A percentile compares a stretch with the other conserved stretches of the same genome.
phyloP scores from a whole-genome alignment of 768 basidiomycete genomes.

The Psilocybe sp. region DNA sequence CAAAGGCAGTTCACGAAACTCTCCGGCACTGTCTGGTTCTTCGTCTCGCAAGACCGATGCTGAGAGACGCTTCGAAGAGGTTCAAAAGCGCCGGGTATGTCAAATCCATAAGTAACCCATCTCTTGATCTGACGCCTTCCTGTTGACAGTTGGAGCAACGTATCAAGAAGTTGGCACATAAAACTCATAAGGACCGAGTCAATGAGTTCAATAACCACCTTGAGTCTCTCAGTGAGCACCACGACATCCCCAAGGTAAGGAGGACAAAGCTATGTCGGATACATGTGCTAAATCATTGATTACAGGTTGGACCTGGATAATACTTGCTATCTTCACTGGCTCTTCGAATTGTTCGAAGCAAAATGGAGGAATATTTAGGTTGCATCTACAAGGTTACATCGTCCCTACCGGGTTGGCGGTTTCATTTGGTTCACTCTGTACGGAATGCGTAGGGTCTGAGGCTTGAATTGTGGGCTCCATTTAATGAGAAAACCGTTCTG shows the following conservation, averaged over 20 bases:
- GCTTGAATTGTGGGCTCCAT: too few species aligned
- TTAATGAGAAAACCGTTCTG: too few species aligned
- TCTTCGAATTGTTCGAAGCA: too few species aligned
- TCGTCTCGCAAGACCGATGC: slow-evolving; percentile 78
- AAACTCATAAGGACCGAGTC: slow-evolving; percentile 93
- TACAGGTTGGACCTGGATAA: slow-evolving; percentile 87
- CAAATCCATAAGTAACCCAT: not conserved
- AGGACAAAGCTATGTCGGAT: slow-evolving; percentile 7
- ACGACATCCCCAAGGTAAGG: slow-evolving; percentile 87
- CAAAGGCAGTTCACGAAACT: slow-evolving; percentile 53
- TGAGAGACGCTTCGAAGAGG: slow-evolving; percentile 84
- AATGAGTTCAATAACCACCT: slow-evolving; percentile 86
- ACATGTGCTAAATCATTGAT: not conserved
- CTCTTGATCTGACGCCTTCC: slow-evolving; percentile 6
- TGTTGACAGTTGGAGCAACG: slow-evolving; percentile 61
- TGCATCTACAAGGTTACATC: too few species aligned
- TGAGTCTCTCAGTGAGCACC: slow-evolving; percentile 87
- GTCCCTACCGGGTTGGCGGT: too few species aligned
- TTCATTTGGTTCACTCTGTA: too few species aligned
- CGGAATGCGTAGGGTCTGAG: too few species aligned
- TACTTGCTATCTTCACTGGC: slow-evolving; percentile 3
- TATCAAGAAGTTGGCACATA: slow-evolving; percentile 73
- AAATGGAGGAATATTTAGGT: too few species aligned
- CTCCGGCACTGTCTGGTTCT: slow-evolving; percentile 52
- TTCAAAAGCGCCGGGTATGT: slow-evolving; percentile 76